Evolutionary conservation across 139 green algal species (phyloP), one percentile per base, ranked within the genome.

Genomic region (Spirogloea muscicola): DNA sequence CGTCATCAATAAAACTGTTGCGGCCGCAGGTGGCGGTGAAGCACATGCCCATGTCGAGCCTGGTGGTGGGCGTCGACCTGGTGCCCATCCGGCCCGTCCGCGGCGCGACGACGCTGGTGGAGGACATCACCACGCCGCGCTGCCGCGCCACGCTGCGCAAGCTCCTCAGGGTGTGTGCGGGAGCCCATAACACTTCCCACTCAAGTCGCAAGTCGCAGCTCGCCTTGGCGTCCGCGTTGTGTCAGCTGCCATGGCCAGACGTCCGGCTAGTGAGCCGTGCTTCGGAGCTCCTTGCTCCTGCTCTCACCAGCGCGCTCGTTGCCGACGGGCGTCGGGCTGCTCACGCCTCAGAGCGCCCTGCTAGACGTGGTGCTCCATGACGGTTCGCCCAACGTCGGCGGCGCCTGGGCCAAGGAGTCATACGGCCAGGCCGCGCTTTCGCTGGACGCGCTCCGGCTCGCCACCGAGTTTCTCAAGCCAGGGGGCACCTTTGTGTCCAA

Each of bases 311-410:
- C n/a, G n/a, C n/a, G n/a, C n/a, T n/a, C n/a, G n/a, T n/a, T n/a
- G n/a, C n/a, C n/a, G n/a, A n/a, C n/a, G n/a, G n/a, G n/a, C n/a
- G n/a, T n/a, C n/a, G n/a, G n/a, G n/a, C n/a, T n/a, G n/a, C n/a
- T n/a, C 60, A 25, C 33, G 0, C 7, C 5, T 1, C 55, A 69
- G 69, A 46, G 51, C 43, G 72, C 27, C 34, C 74, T 89, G 58
- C 91, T 96, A 69, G 93, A 98, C 72, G 86, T 94, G 27, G 95
- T 99, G 65, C 72, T 98, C 68, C 91, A 97, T 82, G 95, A 99
- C 76, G 95, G 95, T 42, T 91, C 95, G 9, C 95, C 95, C 76
- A 99, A 99, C 74, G 91, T 99, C 6, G 94, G 94, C 3, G 94
- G 94, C 18, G 91, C 89, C 27, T 98, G 91, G 90, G 68, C 86